phyloP scores from a whole-genome alignment of 2,329 filamentous ascomycete genomes.

The Coniella vitis region DNA sequence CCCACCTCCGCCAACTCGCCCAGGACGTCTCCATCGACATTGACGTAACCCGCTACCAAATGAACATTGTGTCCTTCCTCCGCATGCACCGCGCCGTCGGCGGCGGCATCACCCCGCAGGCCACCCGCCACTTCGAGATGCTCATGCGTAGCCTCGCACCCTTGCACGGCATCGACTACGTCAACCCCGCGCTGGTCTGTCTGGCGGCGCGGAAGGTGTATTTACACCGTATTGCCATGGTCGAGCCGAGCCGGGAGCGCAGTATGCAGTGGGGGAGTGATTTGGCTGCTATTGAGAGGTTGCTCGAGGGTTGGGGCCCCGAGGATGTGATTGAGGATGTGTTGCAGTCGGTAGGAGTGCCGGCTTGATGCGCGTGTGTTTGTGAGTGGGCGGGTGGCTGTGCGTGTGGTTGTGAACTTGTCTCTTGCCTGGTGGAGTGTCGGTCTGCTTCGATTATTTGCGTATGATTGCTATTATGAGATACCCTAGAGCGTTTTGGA shows the following conservation, averaged over 20 bases:
- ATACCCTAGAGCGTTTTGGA: too few relatives aligned
- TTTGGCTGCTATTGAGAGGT: constrained; percentile 55
- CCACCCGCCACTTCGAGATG: constrained; percentile 69
- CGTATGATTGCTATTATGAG: too few relatives aligned
- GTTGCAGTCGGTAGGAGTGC: constrained; percentile 48
- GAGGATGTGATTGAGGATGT: constrained; percentile 62
- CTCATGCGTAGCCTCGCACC: constrained; percentile 69
- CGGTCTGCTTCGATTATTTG: too few relatives aligned
- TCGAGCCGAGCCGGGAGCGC: constrained; percentile 63
- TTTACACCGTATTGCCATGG: constrained; percentile 71
- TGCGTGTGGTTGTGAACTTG: too few relatives aligned
- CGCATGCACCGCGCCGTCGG: constrained; percentile 80
- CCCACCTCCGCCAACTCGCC: constrained; percentile 51
- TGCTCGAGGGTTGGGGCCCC: constrained; percentile 56
- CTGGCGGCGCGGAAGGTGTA: constrained; percentile 85
- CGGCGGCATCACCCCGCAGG: constrained; percentile 68
- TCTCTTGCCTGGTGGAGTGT: too few relatives aligned
- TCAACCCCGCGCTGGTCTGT: constrained; percentile 75
- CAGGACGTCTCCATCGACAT: constrained; percentile 58
- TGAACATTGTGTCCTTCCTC: constrained; percentile 82
- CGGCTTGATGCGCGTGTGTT: constrained; percentile 30
- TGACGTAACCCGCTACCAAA: constrained; percentile 75
- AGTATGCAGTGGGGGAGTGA: constrained; percentile 93
- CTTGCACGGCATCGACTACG: constrained; percentile 72
- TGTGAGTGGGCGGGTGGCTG: too few relatives aligned